Evolutionary conservation across 495 filamentous ascomycete genomes (phyloP).

Genomic region (Corynascus novoguineensis): DNA sequence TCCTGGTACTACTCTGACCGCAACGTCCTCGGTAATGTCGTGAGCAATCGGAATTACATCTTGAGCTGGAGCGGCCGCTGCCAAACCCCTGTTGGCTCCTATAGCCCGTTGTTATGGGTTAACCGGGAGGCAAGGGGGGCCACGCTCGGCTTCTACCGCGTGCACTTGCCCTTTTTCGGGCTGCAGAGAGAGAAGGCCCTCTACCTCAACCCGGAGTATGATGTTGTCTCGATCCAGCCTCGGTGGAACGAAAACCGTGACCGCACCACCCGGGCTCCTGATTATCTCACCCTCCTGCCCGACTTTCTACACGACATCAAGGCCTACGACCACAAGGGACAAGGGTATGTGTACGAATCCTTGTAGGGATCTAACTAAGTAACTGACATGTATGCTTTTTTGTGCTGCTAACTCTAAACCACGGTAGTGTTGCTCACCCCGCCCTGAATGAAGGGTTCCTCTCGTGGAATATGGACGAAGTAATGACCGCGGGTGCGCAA

Average conservation of each 20-base stretch:
- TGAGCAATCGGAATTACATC: neutral
- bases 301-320: neutral
- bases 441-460: neutral
- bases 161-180: neutral
- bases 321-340: neutral
- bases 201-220: neutral
- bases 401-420: neutral
- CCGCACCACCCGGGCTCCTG: too few species aligned
- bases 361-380: too few species aligned
- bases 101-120: neutral
- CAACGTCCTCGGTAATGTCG: neutral
- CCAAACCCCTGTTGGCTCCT: neutral
- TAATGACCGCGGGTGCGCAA: too few species aligned
- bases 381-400: neutral
- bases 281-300: neutral
- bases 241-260: neutral
- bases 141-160: neutral
- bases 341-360: neutral
- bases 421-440: neutral
- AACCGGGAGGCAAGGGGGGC: neutral
- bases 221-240: neutral
- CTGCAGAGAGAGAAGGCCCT: neutral
- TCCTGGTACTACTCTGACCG: neutral
- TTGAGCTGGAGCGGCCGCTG: too few species aligned
- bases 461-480: too few species aligned